phyloP scores from a whole-genome alignment of 164 flowering plant genomes.

The Vitis rupestris region DNA sequence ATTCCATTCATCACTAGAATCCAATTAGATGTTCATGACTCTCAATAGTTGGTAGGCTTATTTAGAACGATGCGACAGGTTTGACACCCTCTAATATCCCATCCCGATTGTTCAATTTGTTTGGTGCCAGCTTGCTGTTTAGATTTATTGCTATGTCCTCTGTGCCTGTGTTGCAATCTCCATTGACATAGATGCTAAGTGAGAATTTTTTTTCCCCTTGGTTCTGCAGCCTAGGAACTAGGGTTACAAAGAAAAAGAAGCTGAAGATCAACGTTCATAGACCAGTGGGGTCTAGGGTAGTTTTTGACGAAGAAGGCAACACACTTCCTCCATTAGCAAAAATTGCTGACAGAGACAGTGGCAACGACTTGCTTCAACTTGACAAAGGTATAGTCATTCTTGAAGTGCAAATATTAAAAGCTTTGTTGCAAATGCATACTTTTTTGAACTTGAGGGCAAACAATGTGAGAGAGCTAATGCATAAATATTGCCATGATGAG shows the following conservation, averaged over 20 bases:
- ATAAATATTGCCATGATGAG: too few relatives aligned
- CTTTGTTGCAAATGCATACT: not conserved
- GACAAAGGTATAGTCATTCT: constrained; percentile 54
- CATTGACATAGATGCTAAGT: not conserved
- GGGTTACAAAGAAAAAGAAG: constrained; percentile 80
- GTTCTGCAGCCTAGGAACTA: constrained; percentile 48
- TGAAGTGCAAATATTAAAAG: not conserved
- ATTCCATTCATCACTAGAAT: too few relatives aligned
- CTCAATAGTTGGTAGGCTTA: too few relatives aligned
- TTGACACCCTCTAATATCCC: too few relatives aligned
- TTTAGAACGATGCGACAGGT: too few relatives aligned
- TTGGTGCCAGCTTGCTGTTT: not conserved
- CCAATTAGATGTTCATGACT: too few relatives aligned
- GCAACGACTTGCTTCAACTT: constrained; percentile 27
- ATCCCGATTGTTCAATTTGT: too few relatives aligned
- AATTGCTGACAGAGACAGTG: constrained; percentile 43
- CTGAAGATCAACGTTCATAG: constrained; percentile 78
- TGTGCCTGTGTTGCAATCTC: not conserved
- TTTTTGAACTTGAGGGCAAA: not conserved
- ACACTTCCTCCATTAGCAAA: constrained; percentile 72
- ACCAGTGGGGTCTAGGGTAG: constrained; percentile 74
- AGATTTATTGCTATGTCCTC: not conserved
- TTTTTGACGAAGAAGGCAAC: constrained; percentile 86
- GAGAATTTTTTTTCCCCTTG: not conserved
- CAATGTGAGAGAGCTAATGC: too few relatives aligned